These are phyloP conservation scores for Centella asiatica DNA, from an alignment of 129 eudicot genomes.

Conservation along the genomic window DNA sequence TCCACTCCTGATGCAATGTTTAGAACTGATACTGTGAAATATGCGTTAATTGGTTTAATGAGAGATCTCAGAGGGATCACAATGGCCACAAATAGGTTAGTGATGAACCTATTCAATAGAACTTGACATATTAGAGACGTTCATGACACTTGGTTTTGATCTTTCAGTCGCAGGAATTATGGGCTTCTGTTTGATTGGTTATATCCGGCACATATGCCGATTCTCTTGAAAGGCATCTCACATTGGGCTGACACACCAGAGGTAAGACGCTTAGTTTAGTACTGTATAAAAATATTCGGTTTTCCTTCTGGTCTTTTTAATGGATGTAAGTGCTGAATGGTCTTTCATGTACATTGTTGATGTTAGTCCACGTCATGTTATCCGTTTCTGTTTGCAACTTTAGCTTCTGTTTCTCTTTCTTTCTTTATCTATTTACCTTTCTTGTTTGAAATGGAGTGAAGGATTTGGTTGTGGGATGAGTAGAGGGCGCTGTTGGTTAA, in stretches of 20 bases:
- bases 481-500: background rate
- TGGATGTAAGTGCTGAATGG: background rate
- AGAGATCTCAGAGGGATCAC: slow-evolving; percentile 95
- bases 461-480: too few relatives aligned
- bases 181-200: slow-evolving; percentile 97
- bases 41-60: slow-evolving; percentile 81
- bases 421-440: slow-evolving; percentile 1
- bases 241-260: slow-evolving; percentile 99
- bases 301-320: background rate
- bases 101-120: background rate
- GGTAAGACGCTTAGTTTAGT: slow-evolving; percentile 30
- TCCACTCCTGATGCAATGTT: slow-evolving; percentile 75
- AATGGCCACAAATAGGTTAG: slow-evolving; percentile 89
- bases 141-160: slow-evolving; percentile 9
- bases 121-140: background rate
- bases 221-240: slow-evolving; percentile 80
- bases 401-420: background rate
- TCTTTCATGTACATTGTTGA: background rate
- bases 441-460: background rate
- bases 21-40: slow-evolving; percentile 76
- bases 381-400: background rate
- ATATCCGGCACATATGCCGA: slow-evolving; percentile 92
- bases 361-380: too few relatives aligned
- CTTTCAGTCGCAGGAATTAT: slow-evolving; percentile 83
- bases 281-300: background rate